These are phyloP conservation scores for Madurella fahalii DNA, from an alignment of 2,329 filamentous ascomycete genomes.

Conservation along the genomic window DNA sequence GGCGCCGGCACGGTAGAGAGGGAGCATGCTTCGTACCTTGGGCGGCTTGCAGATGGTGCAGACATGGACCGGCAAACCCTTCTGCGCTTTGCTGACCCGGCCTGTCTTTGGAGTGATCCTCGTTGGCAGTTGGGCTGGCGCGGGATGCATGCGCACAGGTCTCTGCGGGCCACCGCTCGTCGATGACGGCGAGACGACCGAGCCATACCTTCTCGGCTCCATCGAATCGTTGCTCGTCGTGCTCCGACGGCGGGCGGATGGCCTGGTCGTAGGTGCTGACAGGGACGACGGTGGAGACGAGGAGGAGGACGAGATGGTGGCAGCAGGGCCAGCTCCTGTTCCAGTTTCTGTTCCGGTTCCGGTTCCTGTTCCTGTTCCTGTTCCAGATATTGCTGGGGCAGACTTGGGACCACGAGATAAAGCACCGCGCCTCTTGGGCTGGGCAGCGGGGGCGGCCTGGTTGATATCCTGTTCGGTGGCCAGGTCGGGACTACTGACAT, in stretches of 20 bases:
- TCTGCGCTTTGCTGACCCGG: slow-evolving; percentile 55
- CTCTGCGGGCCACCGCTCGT: slow-evolving; percentile 36
- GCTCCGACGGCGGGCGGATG: slow-evolving; percentile 39
- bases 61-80: slow-evolving; percentile 54
- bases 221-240: slow-evolving; percentile 48
- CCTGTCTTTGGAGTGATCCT: slow-evolving; percentile 55
- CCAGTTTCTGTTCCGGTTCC: slow-evolving; percentile 6
- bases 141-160: slow-evolving; percentile 36
- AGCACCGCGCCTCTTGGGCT: slow-evolving; percentile 33
- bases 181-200: slow-evolving; percentile 32
- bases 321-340: slow-evolving; percentile 4
- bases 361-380: not conserved
- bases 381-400: slow-evolving; percentile 21
- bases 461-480: slow-evolving; percentile 25
- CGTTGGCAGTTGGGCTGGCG: slow-evolving; percentile 37
- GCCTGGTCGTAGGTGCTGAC: slow-evolving; percentile 28
- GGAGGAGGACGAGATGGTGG: slow-evolving; percentile 16
- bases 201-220: slow-evolving; percentile 40
- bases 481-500: slow-evolving; percentile 38
- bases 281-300: slow-evolving; percentile 29
- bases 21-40: slow-evolving; percentile 39
- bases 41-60: slow-evolving; percentile 50
- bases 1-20: not conserved
- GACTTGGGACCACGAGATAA: slow-evolving; percentile 32
- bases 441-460: slow-evolving; percentile 17